Evolutionary conservation across 345 rosid species (phyloP).

Genomic region (Fremontodendron californicum): DNA sequence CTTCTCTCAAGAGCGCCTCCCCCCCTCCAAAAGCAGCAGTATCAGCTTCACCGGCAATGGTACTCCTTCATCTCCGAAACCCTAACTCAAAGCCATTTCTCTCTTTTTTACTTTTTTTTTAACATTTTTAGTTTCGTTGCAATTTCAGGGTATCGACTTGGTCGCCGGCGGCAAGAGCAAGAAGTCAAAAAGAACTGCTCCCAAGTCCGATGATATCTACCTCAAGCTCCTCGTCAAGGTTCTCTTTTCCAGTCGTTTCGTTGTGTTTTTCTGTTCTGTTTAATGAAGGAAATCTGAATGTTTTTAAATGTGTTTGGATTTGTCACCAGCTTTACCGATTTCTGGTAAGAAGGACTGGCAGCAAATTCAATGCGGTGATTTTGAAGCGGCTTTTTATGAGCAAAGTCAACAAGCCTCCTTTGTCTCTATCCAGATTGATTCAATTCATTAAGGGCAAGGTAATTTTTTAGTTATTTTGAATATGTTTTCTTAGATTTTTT

Average conservation of each 20-base stretch:
- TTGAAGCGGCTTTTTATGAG: conserved; percentile 77
- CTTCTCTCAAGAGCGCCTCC: not conserved
- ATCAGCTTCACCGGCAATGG: conserved; percentile 16
- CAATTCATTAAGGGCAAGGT: conserved; percentile 59
- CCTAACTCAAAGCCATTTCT: not conserved
- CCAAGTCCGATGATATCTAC: conserved; percentile 69
- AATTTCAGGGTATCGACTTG: conserved; percentile 68
- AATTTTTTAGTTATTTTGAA: not conserved
- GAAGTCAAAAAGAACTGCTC: conserved; percentile 63
- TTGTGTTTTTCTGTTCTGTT: not conserved
- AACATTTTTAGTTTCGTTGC: not conserved
- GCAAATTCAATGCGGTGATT: conserved; percentile 68
- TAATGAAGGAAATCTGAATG: not conserved
- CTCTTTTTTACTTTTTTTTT: not conserved
- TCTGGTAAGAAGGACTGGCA: conserved; percentile 68
- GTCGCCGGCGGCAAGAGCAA: conserved; percentile 78
- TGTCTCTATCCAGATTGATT: conserved; percentile 60
- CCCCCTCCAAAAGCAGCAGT: not conserved
- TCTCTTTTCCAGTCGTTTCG: not conserved
- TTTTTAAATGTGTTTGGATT: not conserved
- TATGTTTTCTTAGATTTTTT: not conserved
- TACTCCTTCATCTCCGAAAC: not conserved
- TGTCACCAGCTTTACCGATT: conserved; percentile 53
- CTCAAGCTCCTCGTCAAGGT: conserved; percentile 89
- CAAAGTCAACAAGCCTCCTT: conserved; percentile 60